phyloP scores from a whole-genome alignment of 106 monocot genomes.

The Amphibolis antarctica region DNA sequence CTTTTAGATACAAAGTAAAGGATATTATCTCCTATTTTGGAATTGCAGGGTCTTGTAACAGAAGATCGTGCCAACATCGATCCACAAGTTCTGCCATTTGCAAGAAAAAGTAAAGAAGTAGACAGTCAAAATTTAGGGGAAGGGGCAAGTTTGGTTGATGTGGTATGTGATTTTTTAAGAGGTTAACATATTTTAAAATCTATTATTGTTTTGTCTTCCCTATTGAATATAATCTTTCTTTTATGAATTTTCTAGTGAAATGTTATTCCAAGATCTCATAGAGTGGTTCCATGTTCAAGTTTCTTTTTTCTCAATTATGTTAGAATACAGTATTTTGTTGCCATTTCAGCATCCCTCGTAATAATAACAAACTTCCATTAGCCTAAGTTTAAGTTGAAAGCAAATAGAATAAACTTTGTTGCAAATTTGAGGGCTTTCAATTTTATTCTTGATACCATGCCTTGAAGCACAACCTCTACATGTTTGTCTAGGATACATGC shows the following conservation, averaged over 20 bases:
- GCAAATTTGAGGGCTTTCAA: too few relatives aligned
- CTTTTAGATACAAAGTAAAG: neutral
- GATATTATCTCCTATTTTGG: neutral
- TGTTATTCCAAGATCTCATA: neutral
- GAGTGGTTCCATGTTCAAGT: too few relatives aligned
- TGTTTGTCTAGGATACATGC: too few relatives aligned
- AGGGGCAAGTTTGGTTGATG: constrained; percentile 79
- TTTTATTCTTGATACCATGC: too few relatives aligned
- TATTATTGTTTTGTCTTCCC: neutral
- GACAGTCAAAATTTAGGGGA: constrained; percentile 62
- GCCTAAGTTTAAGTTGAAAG: too few relatives aligned
- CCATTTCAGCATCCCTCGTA: too few relatives aligned
- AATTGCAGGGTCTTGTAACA: constrained; percentile 72
- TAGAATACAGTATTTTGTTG: too few relatives aligned
- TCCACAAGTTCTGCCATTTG: constrained; percentile 66
- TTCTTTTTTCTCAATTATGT: too few relatives aligned
- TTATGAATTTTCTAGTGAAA: neutral
- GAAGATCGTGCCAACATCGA: constrained; percentile 63
- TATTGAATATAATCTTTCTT: too few relatives aligned
- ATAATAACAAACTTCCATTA: too few relatives aligned
- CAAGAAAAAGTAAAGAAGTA: constrained; percentile 61
- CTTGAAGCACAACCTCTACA: too few relatives aligned
- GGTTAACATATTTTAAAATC: neutral
- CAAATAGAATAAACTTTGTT: too few relatives aligned
- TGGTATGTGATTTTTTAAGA: constrained; percentile 39